phyloP scores from a whole-genome alignment of 305 asterid species.

The Fraxinus ornus region DNA sequence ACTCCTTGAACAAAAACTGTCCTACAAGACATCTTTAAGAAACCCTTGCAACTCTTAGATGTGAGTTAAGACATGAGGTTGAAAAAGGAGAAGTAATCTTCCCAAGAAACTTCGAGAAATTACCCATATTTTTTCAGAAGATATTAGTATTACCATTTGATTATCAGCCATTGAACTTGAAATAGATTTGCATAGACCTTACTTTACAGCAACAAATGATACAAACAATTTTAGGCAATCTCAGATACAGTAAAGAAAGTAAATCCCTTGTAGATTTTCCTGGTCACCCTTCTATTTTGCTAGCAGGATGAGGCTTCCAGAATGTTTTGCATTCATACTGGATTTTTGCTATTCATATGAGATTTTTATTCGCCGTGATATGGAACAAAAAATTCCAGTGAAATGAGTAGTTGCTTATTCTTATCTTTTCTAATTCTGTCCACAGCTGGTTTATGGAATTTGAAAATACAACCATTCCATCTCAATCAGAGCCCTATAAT shows the following conservation, averaged over 20 bases:
- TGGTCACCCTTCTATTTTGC: background rate
- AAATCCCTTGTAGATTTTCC: background rate
- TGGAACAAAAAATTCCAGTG: background rate
- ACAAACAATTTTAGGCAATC: background rate
- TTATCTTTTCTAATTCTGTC: background rate
- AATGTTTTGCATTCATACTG: background rate
- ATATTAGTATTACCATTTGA: background rate
- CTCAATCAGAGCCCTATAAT: background rate
- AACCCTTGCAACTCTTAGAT: background rate
- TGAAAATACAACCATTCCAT: background rate
- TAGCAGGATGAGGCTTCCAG: background rate
- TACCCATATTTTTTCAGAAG: background rate
- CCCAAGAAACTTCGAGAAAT: slow-evolving; percentile 2
- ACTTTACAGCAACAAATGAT: background rate
- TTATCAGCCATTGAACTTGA: background rate
- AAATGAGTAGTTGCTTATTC: background rate
- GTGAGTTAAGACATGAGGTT: background rate
- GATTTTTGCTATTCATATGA: background rate
- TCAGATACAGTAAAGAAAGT: background rate
- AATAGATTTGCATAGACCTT: background rate
- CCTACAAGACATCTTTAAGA: slow-evolving; percentile 1
- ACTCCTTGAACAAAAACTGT: background rate
- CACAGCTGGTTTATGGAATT: background rate
- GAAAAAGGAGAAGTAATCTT: background rate
- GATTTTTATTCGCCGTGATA: background rate